Base-by-base conservation (phyloP, 768 basidiomycete genomes). In the Collybiopsis confluens region DNA sequence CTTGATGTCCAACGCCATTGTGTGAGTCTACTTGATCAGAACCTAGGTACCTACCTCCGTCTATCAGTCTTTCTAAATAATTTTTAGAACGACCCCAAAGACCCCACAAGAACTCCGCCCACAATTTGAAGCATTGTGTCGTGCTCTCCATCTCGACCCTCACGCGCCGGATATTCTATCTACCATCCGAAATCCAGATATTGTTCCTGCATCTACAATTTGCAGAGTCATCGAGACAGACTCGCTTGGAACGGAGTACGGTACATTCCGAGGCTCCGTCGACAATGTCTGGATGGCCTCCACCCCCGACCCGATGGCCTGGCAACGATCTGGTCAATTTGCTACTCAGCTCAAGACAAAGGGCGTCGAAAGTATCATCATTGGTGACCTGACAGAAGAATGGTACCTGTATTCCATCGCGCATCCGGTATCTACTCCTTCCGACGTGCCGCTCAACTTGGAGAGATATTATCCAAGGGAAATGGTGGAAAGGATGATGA, bases 331-430 rank as follows among this genome's bases (percentile, higher is more conserved):
- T 1, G 85, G 88, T 2, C 73, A 68, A 1, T 73, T 92, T 49
- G 83, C 84, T 0, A 66, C 66, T 9, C 76, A 71, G 1, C 73
- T 90, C 11, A 66, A 62, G 42, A 77, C 71, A 18, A 82, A 79
- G 18, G 87, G 88, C 2, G 73, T 89, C 42, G 75, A 70, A 37
- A 80, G 77, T 61, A 70, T 90, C 54, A 70, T 83, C 46, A 68
- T 85, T n/a, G 88, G 89, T 8, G 84, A 88, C 52, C 73, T 88
- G 46, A 74, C 71, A 15, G 86, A 90, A 59, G 88, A 90, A 64
- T 90, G 88, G 87, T 87, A 82, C 64, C 74, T 89, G 47, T 90
- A 89, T 59, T 79, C 85, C 13, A 82, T 89, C 58, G 80, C 86
- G 3, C 81, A 88, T 63, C 79, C 82, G 0, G 76, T 88, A 45